Conservation (phyloP, 1,284 basidiomycete species). For the Microbotryum scabiosae region DNA sequence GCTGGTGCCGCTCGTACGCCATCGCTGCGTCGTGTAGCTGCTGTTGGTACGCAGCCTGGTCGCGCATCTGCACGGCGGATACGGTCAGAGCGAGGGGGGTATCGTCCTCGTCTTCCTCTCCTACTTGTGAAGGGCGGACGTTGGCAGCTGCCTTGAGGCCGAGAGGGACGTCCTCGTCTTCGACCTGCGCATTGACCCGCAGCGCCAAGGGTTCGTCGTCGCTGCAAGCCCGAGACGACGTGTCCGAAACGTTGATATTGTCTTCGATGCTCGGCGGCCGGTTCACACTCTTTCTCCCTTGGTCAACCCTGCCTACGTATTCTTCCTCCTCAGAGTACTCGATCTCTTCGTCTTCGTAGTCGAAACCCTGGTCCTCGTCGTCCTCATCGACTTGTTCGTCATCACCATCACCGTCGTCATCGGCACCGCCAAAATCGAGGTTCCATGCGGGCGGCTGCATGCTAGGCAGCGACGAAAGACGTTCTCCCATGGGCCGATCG, state of each 20-base stretch:
- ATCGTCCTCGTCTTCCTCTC: conserved; percentile 8
- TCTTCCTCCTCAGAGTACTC: not conserved
- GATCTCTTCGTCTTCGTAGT: not conserved
- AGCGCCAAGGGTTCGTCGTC: not conserved
- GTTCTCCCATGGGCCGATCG: not conserved
- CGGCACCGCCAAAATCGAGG: too few species aligned
- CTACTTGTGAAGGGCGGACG: not conserved
- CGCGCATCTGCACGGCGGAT: too few species aligned
- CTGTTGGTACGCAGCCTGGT: too few species aligned
- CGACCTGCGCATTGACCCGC: conserved; percentile 12
- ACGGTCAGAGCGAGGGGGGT: not conserved
- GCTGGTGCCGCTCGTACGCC: too few species aligned
- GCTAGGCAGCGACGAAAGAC: not conserved
- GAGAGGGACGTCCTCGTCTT: conserved; percentile 18
- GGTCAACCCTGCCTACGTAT: too few species aligned
- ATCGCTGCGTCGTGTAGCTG: too few species aligned
- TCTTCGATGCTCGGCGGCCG: not conserved
- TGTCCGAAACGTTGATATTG: conserved; percentile 20
- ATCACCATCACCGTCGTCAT: too few species aligned
- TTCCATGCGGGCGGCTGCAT: too few species aligned
- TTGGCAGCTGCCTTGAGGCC: conserved; percentile 8
- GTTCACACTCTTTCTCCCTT: too few species aligned
- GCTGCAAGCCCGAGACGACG: not conserved
- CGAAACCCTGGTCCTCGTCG: not conserved
- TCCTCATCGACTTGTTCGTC: not conserved